Base-by-base conservation (phyloP, 768 basidiomycete genomes). In the Trametes coccinea region DNA sequence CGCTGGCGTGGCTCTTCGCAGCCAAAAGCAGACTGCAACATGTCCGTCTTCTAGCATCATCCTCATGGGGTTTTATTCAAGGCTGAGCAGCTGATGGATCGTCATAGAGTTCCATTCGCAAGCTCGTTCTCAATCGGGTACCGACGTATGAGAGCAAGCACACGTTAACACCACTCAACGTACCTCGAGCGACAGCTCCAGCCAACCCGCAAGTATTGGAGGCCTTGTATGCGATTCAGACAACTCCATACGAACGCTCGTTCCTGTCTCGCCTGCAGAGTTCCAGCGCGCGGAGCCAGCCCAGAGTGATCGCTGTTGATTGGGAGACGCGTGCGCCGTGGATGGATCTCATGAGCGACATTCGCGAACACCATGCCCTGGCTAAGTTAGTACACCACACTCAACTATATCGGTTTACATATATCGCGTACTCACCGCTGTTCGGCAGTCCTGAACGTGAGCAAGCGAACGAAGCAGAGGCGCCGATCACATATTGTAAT, bases 301-400 rank as follows among this genome's bases (percentile, higher is more conserved):
- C 74, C 10, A 76, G 74, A 4, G 68, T 82, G 31, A 78, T 92
- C 43, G 79, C 84, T 9, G 76, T 86, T 29, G 90, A 92, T 71
- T 92, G 89, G 90, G 85, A 89, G 70, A 84, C 82, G 3, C 75
- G 75, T 43, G 73, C 89, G 3, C 84, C 88, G 0, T 93, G 92
- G 92, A 86, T 87, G 80, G 74, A 79, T 40, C 80, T 93, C 46
- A 89, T 92, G 88, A 70, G 73, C 34, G 90, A 93, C 64, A 79
- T 93, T 44, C 78, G 81, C 52, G 83, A 82, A 2, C 91, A 93
- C 74, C 82, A 86, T 67, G 66, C 70, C 2, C 73, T 89, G 27
- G 75, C 82, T 37, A 84, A 88, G 91, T 92, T 65, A 60, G 85
- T 72, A 9, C 40, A 14, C 11, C 34, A 11, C 34, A 49, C 3